phyloP scores from a whole-genome alignment of 441 rosid genomes.

The Gossypium laxum region DNA sequence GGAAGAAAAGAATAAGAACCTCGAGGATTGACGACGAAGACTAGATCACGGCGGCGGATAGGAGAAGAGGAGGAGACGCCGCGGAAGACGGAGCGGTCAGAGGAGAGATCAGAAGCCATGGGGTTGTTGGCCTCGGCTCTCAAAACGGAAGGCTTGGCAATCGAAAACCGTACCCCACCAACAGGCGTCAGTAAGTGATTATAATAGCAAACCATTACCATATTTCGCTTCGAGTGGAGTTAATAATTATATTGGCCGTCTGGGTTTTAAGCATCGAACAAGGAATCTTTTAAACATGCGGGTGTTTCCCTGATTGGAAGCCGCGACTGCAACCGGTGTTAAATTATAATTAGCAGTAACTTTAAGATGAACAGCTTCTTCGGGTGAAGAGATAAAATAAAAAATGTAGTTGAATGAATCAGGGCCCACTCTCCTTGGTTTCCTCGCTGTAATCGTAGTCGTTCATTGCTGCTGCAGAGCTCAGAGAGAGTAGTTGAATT shows the following conservation, averaged over 20 bases:
- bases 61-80: conserved; percentile 34
- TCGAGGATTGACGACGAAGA: conserved; percentile 82
- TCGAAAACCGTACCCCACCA: conserved; percentile 22
- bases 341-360: background rate
- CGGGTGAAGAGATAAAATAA: background rate
- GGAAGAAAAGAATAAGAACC: conserved; percentile 30
- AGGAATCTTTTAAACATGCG: background rate
- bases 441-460: background rate
- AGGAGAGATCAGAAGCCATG: conserved; percentile 42
- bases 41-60: conserved; percentile 62
- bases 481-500: background rate
- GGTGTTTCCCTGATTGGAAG: background rate
- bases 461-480: background rate
- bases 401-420: background rate
- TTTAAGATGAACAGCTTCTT: no score
- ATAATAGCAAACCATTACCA: conserved; percentile 18
- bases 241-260: background rate
- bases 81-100: conserved; percentile 25
- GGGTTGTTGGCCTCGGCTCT: conserved; percentile 27
- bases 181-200: conserved; percentile 24
- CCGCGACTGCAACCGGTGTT: background rate
- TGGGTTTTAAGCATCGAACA: background rate
- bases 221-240: background rate
- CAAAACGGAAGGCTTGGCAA: conserved; percentile 27
- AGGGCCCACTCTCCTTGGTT: background rate